phyloP scores from a whole-genome alignment of 2,329 filamentous ascomycete species.

The Phyllosticta ampelicida region DNA sequence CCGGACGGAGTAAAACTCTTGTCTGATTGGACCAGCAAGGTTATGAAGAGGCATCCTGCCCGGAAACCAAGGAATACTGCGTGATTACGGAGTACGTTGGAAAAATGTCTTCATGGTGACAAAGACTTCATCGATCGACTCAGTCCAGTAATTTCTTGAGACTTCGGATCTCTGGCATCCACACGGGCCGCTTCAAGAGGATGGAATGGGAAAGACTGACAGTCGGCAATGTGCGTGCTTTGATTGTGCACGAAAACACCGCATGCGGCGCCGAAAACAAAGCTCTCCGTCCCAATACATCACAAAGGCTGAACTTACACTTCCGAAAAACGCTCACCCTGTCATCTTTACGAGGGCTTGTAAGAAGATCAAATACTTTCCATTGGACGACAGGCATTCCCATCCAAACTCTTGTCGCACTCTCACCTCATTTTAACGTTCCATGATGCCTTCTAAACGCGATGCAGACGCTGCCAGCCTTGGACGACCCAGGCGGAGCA shows the following conservation, averaged over 20 bases:
- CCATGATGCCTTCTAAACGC: background rate
- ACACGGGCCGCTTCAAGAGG: background rate
- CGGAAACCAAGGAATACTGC: background rate
- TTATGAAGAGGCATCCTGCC: background rate
- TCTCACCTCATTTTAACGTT: background rate
- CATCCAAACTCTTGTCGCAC: too few species aligned
- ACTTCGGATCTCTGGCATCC: too few species aligned
- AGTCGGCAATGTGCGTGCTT: background rate
- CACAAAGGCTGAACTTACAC: too few species aligned
- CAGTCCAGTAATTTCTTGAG: too few species aligned
- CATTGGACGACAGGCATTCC: background rate
- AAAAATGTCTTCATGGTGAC: too few species aligned
- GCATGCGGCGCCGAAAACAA: conserved; percentile 2
- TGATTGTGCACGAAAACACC: background rate
- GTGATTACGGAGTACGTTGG: too few species aligned
- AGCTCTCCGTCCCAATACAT: background rate
- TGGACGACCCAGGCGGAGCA: background rate
- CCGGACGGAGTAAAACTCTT: background rate
- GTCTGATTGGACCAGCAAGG: background rate
- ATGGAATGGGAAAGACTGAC: background rate
- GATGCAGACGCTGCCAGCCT: background rate
- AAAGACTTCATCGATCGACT: too few species aligned
- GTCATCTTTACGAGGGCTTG: background rate
- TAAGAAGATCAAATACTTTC: background rate
- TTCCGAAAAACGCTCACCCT: too few species aligned